Percentiles rank a stretch among this genome's conserved stretches.
phyloP scores from a whole-genome alignment of 495 filamentous ascomycete genomes.

The Aspergillus conjunctus region DNA sequence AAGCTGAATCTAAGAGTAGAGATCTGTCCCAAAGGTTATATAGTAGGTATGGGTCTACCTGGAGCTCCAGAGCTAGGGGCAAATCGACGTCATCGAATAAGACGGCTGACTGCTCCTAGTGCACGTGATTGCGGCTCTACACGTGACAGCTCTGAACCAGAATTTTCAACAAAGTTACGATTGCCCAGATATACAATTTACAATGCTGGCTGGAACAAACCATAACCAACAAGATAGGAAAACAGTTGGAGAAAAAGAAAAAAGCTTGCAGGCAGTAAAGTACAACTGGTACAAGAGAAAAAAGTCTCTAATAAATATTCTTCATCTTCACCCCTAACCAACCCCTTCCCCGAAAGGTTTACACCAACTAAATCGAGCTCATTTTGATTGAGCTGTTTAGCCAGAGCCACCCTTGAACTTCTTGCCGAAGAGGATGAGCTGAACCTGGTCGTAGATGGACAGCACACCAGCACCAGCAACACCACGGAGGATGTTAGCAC shows the following conservation, averaged over 20 bases:
- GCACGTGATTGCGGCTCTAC: neutral
- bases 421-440: conserved; percentile 99
- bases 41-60: neutral
- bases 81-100: neutral
- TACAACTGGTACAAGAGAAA: conserved; percentile 56
- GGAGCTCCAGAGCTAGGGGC: neutral
- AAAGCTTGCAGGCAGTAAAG: conserved; percentile 59
- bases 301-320: conserved; percentile 51
- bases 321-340: conserved; percentile 35
- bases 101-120: neutral
- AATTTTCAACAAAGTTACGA: neutral
- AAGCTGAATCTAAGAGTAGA: neutral
- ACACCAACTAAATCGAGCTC: conserved; percentile 23
- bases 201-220: conserved; percentile 1
- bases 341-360: conserved; percentile 39
- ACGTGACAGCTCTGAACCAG: neutral
- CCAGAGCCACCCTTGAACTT: conserved; percentile 66
- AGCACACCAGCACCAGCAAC: conserved; percentile 99
- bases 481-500: conserved; percentile 99
- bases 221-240: conserved; percentile 23
- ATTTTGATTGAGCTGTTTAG: conserved; percentile 34
- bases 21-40: neutral
- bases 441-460: conserved; percentile 99
- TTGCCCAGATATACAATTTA: neutral
- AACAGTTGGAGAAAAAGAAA: conserved; percentile 44